Base-by-base conservation (phyloP, 345 rosid species). In the Balakata baccata region DNA sequence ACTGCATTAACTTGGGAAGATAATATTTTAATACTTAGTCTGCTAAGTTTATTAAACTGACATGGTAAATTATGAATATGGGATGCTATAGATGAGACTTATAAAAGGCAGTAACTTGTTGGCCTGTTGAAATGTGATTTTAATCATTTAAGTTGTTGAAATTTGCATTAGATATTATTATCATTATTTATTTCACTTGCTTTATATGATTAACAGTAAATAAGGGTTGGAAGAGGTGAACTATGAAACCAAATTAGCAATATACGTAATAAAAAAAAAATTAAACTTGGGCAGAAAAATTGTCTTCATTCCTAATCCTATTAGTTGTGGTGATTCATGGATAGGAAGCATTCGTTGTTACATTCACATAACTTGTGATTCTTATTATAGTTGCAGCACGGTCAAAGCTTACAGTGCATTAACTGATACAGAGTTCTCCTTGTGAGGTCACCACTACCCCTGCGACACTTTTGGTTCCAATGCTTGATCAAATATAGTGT, bases 1-100 rank as follows among this genome's bases (percentile, higher is more conserved):
- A 43, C 9, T 0, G 10, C 47, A 6, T 43, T 43, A 43, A 43
- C 68, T 66, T 39, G 1, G 52, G 43, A 17, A 20, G 50, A 29
- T 5, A 37, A 46, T 17, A 9, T 17, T 17, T 25, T 60, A n/a
- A 38, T 14, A 34, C 37, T 1, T 5, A 39, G 10, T 46, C 52
- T 22, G 62, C 53, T 14, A n/a, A 58, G 18, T 37, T 61, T 14
- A 5, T 34, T 39, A 39, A 13, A n/a, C 7, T 47, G 29, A 57
- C 63, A 50, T 58, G 46, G 54, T 37, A 22, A 46, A 39, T 66
- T 45, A 23, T 56, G 72, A 58, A 64, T 61, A 7, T 50, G 29
- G 58, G 38, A 14, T 38, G 7, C 39, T 67, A 29, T n/a, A 23
- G 70, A 38, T 41, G 51, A 51, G 69, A 51, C 12, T n/a, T 58